Percentiles rank a stretch among this genome's conserved stretches.
Conservation (phyloP, 1,284 basidiomycete species). For the Gymnopus androsaceus region DNA sequence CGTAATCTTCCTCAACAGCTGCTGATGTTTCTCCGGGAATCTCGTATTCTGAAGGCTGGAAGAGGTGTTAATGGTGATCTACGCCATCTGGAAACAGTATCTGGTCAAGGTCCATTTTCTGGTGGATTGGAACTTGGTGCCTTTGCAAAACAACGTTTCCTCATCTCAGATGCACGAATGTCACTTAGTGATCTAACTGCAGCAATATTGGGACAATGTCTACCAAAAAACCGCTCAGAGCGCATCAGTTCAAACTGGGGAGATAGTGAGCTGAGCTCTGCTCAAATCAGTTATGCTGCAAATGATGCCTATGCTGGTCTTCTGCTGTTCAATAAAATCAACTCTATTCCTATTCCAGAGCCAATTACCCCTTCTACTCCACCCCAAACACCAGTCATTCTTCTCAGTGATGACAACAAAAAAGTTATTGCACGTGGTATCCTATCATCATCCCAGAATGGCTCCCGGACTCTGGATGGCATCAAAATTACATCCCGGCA, state of each 20-base stretch:
- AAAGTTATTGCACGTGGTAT: conserved; percentile 8
- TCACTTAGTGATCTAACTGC: conserved; percentile 25
- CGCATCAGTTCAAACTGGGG: conserved; percentile 28
- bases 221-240: conserved; percentile 25
- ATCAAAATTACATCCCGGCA: conserved; percentile 2
- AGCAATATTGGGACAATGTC: conserved; percentile 19
- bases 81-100: conserved; percentile 1
- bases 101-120: background rate
- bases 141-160: conserved; percentile 3
- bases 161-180: conserved; percentile 5
- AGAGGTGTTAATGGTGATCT: conserved; percentile 1
- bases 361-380: background rate
- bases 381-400: conserved; percentile 1
- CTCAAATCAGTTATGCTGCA: conserved; percentile 29
- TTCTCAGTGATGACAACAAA: conserved; percentile 10
- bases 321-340: conserved; percentile 17
- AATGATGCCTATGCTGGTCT: conserved; percentile 30
- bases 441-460: conserved; percentile 1
- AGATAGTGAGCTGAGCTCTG: conserved; percentile 19
- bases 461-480: conserved; percentile 4
- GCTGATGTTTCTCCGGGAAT: background rate
- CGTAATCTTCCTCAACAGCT: conserved; percentile 5
- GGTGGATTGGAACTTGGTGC: conserved; percentile 2
- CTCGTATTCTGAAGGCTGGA: conserved; percentile 3
- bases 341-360: conserved; percentile 5